Base-by-base conservation (phyloP, 768 basidiomycete genomes). In the Aureoboletus auriporus region DNA sequence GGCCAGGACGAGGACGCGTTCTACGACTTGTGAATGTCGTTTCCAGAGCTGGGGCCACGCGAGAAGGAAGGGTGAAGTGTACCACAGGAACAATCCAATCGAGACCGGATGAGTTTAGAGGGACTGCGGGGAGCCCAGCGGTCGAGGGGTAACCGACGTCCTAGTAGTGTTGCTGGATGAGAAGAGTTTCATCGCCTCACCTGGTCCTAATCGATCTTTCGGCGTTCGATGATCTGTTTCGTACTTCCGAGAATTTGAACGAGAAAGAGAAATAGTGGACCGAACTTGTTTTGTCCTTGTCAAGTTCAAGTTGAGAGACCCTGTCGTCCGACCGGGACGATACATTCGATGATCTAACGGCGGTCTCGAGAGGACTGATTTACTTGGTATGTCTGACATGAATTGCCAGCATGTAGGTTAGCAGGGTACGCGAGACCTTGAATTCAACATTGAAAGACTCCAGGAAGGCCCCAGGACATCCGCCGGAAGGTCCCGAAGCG, bases 171-270 rank as follows among this genome's bases (percentile, higher is more conserved):
- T 67, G 0, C 87, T 79, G 9, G 70, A 62, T 31, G 79, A 73
- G n/a, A 92, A 76, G 0, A 70, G 60, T 0, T 77, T 59, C 27
- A 94, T 65, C 12, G 80, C 80, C n/a, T 86, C 79, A 23, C 20
- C 20, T 23, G 20, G 20, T 23, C 20, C 20, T 23, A 4, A 23
- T 23, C 20, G 20, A 23, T 23, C 20, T 23, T n/a, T n/a, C n/a
- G n/a, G n/a, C n/a, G n/a, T n/a, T n/a, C n/a, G n/a, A 95, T 72
- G 11, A 93, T 78, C 16, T 92, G 82, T 68, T 93, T 92, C 51
- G 75, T 84, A 34, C 90, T 91, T 64, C 93, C 89, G n/a, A 96
- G 75, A 27, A 95, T 91, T 93, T 93, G 12, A 6, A 4, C 26
- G n/a, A 5, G 10, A 23, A 3, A 16, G 6, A 30, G 6, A 30